Evolutionary conservation across 2,329 filamentous ascomycete genomes (phyloP), one percentile per base, ranked within the genome.

Genomic region (Didymella pinodella): DNA sequence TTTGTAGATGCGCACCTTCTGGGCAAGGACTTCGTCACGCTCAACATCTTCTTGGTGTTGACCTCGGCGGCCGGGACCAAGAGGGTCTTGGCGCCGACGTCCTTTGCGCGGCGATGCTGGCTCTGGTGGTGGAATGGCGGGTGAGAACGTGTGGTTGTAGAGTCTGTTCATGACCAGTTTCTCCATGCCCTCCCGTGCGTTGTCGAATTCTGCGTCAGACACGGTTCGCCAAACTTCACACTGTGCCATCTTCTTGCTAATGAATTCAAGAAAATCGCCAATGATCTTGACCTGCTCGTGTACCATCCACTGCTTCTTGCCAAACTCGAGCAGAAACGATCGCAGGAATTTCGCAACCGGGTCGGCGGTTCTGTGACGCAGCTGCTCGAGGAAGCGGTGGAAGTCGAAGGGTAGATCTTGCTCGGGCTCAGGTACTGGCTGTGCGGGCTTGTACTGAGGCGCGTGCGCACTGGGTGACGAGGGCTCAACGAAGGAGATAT

Each of bases 211-310:
- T 36, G 92, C 92, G 75, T 99, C 95, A 0, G 93, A 96, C 0
- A 98, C 92, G 32, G 95, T 92, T 57, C 91, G 88, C 95, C 95
- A 99, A 3, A 99, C 92, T 62, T 99, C 95, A 73, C 95, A 99
- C 65, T 92, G 86, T 14, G 90, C 92, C 96, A 99, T 99, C 81
- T 98, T 98, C 79, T 97, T 97, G 53, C 91, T 91, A 64, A 99
- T 99, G 72, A 99, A 99, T 44, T 93, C 88, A 47, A 99, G 82
- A 68, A 99, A 99, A 75, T 99, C 96, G 65, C 92, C 88, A 61
- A 99, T 97, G 63, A 99, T 98, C 80, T 99, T 99, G 75, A 98
- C 95, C 77, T 99, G 95, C 79, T 99, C 95, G 75, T 99, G 95
- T 7, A 97, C 95, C 91, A 97, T 96, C 95, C 95, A 99, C 78